Evolutionary conservation across 345 rosid genomes (phyloP), one percentile per base, ranked within the genome.

Genomic region (Abelmoschus esculentus): DNA sequence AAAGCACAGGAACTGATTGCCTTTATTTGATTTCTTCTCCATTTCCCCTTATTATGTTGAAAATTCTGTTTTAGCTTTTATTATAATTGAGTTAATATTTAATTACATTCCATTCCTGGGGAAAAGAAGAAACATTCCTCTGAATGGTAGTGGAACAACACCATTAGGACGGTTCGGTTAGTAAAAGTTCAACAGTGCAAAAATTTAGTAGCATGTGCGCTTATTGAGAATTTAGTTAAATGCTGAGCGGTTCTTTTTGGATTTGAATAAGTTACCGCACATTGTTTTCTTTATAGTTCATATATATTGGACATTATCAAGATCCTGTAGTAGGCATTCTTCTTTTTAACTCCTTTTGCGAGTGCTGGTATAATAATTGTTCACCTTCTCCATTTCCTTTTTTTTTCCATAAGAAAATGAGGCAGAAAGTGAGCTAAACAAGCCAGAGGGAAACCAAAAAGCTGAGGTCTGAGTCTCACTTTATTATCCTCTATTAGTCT

Each of bases 341-440:
- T 64, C 36, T 12, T 13, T 22, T 22, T 22, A 44, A 44, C 36
- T 64, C 18, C 36, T 44, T 44, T 44, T 42, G 9, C 28, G 26
- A 64, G 53, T 54, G 18, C 13, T 42, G 36, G 36, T 44, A 18
- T 64, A 40, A 11, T 40, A 19, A 52, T 66, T 80, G 72, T 76
- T 32, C 73, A 50, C 50, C 50, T 62, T 63, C 29, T 62, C 19
- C 49, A 17, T 18, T 38, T 63, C 11, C 32, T 63, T 18, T 15
- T 40, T 62, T 22, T 52, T 66, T 47, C 14, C 56, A 47, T 19
- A n/a, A 66, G 70, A 15, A 47, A 66, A 54, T 15, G 58, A 49
- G 58, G 40, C 52, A 40, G 53, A 63, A 22, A 63, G 18, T 19
- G 67, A 11, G 52, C 52, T 63, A 42, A 63, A 63, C 53, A 63